Conservation (phyloP, 805 yeast genomes). For the Saturnispora bothae region DNA sequence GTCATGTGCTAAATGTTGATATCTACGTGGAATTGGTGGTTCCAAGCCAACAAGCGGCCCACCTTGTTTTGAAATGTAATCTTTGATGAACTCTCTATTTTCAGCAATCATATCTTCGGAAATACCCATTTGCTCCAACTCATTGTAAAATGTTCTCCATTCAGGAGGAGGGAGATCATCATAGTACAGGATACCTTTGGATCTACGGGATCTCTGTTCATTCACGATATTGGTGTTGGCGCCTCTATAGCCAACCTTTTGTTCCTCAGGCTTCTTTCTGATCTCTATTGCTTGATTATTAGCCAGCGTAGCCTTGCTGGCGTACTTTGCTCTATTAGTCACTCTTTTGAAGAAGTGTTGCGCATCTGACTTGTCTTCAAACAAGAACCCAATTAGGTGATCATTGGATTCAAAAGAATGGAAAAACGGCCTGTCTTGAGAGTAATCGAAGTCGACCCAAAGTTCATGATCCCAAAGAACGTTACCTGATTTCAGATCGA, state of each 20-base stretch:
- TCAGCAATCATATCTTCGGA: conserved; percentile 84
- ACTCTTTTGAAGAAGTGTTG: conserved; percentile 75
- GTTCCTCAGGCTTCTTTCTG: conserved; percentile 37
- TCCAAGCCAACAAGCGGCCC: conserved; percentile 75
- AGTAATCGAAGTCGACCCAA: conserved; percentile 76
- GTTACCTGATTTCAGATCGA: conserved; percentile 63
- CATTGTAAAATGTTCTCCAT: conserved; percentile 67
- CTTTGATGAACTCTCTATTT: conserved; percentile 71
- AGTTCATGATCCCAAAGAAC: conserved; percentile 97
- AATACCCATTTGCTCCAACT: conserved; percentile 69
- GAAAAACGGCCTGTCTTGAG: conserved; percentile 90
- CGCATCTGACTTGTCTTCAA: conserved; percentile 85
- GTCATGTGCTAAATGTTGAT: conserved; percentile 23
- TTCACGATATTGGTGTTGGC: conserved; percentile 28
- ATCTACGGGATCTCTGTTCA: conserved; percentile 45
- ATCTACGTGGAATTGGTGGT: conserved; percentile 70
- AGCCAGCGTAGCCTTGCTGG: conserved; percentile 71
- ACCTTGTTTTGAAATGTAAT: conserved; percentile 62
- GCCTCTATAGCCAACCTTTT: conserved; percentile 56
- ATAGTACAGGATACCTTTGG: conserved; percentile 55
- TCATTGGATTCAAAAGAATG: conserved; percentile 92
- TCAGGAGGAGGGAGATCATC: conserved; percentile 77
- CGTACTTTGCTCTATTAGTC: conserved; percentile 65
- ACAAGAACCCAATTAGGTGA: conserved; percentile 74
- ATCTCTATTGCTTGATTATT: conserved; percentile 84